Conservation (phyloP, 108 stramenopile genomes). For the Pseudonitzschia delicatissima region DNA sequence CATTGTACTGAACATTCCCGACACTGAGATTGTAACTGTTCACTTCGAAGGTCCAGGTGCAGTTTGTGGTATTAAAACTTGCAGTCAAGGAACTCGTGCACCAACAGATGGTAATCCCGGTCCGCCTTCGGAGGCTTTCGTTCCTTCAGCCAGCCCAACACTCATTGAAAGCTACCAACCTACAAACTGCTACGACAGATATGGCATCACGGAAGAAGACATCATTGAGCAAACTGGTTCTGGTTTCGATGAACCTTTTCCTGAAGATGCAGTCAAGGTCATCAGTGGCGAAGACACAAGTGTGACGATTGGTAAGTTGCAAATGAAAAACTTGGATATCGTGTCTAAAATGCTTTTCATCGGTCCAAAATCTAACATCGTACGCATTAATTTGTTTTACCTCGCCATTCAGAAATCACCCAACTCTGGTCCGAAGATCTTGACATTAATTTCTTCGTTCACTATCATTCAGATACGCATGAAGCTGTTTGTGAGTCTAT, state of each 20-base stretch:
- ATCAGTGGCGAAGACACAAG: conserved; percentile 3
- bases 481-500: conserved; percentile 8
- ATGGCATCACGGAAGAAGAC: conserved; percentile 16
- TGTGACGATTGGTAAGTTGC: conserved; percentile 6
- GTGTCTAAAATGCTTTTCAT: too few relatives aligned
- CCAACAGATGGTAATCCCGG: not conserved
- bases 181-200: conserved; percentile 23
- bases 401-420: conserved; percentile 5
- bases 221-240: conserved; percentile 8
- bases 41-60: conserved; percentile 10
- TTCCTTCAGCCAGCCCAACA: not conserved
- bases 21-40: not conserved
- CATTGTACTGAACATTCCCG: not conserved
- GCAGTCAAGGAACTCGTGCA: not conserved
- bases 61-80: conserved; percentile 15
- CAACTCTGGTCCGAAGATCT: conserved; percentile 11
- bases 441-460: not conserved
- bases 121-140: not conserved
- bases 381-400: too few relatives aligned
- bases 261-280: conserved; percentile 16
- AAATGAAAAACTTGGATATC: too few relatives aligned
- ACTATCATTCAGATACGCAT: conserved; percentile 12
- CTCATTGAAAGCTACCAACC: too few relatives aligned
- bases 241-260: conserved; percentile 13
- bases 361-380: too few relatives aligned